Evolutionary conservation across 495 filamentous ascomycete species (phyloP).

Genomic region (Xylaria intraflava): DNA sequence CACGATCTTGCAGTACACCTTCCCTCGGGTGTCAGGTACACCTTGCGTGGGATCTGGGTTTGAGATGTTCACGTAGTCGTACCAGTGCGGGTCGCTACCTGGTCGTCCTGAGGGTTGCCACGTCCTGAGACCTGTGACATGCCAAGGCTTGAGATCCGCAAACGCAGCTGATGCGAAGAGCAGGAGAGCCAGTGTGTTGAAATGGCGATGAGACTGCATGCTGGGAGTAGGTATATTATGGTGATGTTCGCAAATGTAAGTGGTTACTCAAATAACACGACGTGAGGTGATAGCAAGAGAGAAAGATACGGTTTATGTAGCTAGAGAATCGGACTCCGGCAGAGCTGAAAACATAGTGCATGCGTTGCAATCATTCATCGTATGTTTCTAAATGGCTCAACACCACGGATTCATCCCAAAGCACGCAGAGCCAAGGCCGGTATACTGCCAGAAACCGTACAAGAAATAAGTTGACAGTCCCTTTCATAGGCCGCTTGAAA

Average conservation of each 20-base stretch:
- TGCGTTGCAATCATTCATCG: too few relatives aligned
- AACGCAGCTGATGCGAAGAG: neutral
- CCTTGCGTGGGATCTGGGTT: conserved; percentile 3
- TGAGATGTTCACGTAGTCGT: conserved; percentile 2
- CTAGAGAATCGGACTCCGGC: neutral
- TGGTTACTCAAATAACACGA: neutral
- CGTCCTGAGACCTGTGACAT: neutral
- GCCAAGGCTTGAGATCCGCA: neutral
- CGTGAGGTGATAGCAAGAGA: neutral
- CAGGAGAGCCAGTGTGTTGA: neutral
- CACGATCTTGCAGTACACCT: neutral
- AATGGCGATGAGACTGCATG: neutral
- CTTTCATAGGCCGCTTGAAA: neutral
- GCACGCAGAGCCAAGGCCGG: neutral
- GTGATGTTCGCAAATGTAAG: too few relatives aligned
- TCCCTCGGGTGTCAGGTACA: neutral
- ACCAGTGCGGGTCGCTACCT: neutral
- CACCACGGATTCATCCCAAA: too few relatives aligned
- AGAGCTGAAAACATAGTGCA: neutral
- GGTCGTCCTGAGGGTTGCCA: neutral
- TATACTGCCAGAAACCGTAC: neutral
- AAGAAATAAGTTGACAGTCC: neutral
- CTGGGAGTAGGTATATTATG: neutral
- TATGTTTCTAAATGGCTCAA: too few relatives aligned
- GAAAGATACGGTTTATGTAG: too few relatives aligned